Conservation (phyloP, 2,329 filamentous ascomycete genomes). For the Hypoxylon sp. region DNA sequence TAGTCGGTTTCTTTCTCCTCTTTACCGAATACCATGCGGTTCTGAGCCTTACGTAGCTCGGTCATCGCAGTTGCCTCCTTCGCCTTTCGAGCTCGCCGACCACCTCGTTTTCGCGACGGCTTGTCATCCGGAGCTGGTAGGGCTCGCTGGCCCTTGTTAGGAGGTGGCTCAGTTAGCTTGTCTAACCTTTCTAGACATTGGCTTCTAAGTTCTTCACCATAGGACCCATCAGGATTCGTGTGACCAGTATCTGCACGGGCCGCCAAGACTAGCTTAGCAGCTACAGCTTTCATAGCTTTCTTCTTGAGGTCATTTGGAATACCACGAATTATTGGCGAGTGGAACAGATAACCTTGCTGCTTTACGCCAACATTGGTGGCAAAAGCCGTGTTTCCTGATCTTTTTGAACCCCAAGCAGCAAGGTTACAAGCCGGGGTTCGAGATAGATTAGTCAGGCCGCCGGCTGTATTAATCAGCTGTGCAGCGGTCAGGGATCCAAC, state of each 20-base stretch:
- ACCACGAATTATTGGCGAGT: conserved; percentile 88
- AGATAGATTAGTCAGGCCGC: conserved; percentile 87
- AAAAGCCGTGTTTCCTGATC: conserved; percentile 78
- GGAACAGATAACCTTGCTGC: conserved; percentile 93
- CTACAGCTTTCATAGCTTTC: conserved; percentile 94
- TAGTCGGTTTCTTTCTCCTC: conserved; percentile 96
- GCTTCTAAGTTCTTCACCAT: conserved; percentile 84
- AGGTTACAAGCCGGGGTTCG: conserved; percentile 96
- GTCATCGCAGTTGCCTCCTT: conserved; percentile 99
- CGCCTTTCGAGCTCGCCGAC: conserved; percentile 88
- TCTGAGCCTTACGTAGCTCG: conserved; percentile 94
- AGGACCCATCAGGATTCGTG: conserved; percentile 83
- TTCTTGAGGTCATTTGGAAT: conserved; percentile 90
- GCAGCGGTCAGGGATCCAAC: conserved; percentile 94
- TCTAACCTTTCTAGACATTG: conserved; percentile 89
- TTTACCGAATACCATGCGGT: conserved; percentile 94
- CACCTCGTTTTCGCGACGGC: conserved; percentile 91
- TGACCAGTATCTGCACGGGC: conserved; percentile 91
- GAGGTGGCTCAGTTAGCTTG: conserved; percentile 91
- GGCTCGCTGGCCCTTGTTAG: conserved; percentile 88
- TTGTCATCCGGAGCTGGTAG: conserved; percentile 96
- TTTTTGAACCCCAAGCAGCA: conserved; percentile 90
- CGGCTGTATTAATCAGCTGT: conserved; percentile 94
- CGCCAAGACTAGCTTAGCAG: conserved; percentile 93
- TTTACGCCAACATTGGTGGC: conserved; percentile 93